phyloP scores from a whole-genome alignment of 2,329 filamentous ascomycete species.

The Nemania abortiva region DNA sequence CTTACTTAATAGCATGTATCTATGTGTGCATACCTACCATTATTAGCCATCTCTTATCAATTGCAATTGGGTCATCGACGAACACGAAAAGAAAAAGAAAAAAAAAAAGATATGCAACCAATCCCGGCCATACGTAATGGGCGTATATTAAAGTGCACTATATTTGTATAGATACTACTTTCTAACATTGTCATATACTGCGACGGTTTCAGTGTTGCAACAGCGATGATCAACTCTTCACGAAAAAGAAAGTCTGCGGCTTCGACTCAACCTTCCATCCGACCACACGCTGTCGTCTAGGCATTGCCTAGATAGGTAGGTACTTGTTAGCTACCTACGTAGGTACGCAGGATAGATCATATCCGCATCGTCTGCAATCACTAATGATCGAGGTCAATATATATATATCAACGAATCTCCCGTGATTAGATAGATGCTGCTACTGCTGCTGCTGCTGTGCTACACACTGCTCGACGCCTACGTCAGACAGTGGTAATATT shows the following conservation, averaged over 20 bases:
- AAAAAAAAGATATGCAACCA: constrained; percentile 1
- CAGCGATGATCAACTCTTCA: not conserved
- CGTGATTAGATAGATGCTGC: constrained; percentile 12
- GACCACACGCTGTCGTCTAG: not conserved
- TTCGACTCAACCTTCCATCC: constrained; percentile 4
- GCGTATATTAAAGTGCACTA: not conserved
- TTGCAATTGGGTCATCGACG: not conserved
- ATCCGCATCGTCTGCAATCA: not conserved
- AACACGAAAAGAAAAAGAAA: not conserved
- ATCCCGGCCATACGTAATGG: not conserved
- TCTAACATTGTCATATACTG: constrained; percentile 17
- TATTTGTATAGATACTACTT: constrained; percentile 15
- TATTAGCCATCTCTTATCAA: not conserved
- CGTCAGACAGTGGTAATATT: constrained; percentile 28
- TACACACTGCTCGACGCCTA: constrained; percentile 10
- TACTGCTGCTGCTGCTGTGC: constrained; percentile 12
- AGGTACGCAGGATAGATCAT: not conserved
- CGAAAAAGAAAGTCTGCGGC: not conserved
- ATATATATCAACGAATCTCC: not conserved
- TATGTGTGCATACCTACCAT: too few relatives aligned
- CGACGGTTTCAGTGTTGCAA: constrained; percentile 14
- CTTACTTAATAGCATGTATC: too few relatives aligned
- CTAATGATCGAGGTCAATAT: not conserved
- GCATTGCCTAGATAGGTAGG: constrained; percentile 6
- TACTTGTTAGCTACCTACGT: not conserved